Evolutionary conservation across 495 filamentous ascomycete genomes (phyloP), one percentile per base, ranked within the genome.

Genomic region (Tuber brumale): DNA sequence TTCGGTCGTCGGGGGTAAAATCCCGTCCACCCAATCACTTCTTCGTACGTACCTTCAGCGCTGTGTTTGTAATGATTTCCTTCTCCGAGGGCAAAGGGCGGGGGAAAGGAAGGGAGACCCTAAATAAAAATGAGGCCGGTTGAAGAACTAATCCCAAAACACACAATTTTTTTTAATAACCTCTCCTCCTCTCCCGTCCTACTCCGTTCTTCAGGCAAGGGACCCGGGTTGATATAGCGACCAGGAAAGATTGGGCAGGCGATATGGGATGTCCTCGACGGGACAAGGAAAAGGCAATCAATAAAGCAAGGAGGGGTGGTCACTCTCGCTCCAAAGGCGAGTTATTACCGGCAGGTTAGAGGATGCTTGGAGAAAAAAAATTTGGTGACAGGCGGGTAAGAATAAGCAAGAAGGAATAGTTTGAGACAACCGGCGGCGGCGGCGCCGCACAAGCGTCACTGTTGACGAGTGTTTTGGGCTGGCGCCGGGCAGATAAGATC

Each of bases 21-120:
- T 66, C 57, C 57, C 57, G 57, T 35, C 35, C 57, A 35, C 57
- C 19, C 57, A 66, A 66, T 66, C 27, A 66, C 57, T 66, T 66
- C 57, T 66, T 31, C 12, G 12, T 19, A 35, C 12, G 12, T 19
- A 35, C 27, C 31, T 18, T 18, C 57, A 31, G 57, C 4, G 57
- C n/a, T 66, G 57, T 66, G 31, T 35, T 27, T 18, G 27, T 18
- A 35, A 66, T 66, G 27, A 66, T 66, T 31, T 31, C 48, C 48
- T n/a, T 61, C 57, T 66, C 57, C 27, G 57, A 31, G 57, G 57
- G 57, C 31, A 18, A 19, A 35, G 57, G 27, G 57, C 57, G 57
- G 35, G 3, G 3, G 57, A 19, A 35, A 6, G 1, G 57, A 35
- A 19, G 57, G 27, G 57, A 18, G 27, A 66, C 27, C 57, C 27